Base-by-base conservation (phyloP, 2,329 filamentous ascomycete genomes). In the Hansfordia pulvinata region DNA sequence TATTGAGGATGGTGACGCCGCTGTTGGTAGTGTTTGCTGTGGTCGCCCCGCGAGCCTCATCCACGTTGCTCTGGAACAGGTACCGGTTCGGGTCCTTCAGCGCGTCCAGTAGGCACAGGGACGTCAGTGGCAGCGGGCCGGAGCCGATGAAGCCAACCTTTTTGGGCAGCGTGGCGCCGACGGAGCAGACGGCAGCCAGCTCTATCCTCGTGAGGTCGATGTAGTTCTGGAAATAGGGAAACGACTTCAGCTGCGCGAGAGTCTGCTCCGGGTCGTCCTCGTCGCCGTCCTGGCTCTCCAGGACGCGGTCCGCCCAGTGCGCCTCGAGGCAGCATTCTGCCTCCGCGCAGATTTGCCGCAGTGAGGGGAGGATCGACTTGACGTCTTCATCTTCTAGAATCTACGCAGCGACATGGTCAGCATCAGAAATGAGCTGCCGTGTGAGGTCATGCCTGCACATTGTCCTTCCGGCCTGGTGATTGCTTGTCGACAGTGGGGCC, bases 201-300 rank as follows among this genome's bases (percentile, higher is more conserved):
- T 67, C 63, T 20, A 66, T 47, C 10, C 49, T 50, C 0, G 58
- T 54, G 16, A 67, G 51, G 13, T 61, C 54, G 18, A 56, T 32
- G 36, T 68, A 68, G 40, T 66, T 66, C 7, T 43, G 30, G 37
- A 56, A 52, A 41, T 68, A 67, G 2, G 61, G 59, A 33, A 67
- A 68, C 3, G 31, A 31, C n/a, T 30, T 25, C 4, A 63, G 42
- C 4, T 42, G 36, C 5, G 37, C 25, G 23, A 38, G 30, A n/a
- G n/a, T n/a, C n/a, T n/a, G n/a, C n/a, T n/a, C n/a, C n/a, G n/a
- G n/a, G 19, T 39, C 34, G 29, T 35, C 30, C 11, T 38, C 33
- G 0, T 22, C 23, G 10, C 16, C 33, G 21, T 10, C 26, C 9
- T 18, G 39, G 15, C 28, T 27, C 2, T 23, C 11, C 2, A 43